A percentile compares a stretch with the other conserved stretches of the same genome.
These are phyloP conservation scores for Camillea tinctor DNA, from an alignment of 2,329 filamentous ascomycete genomes.

Conservation along the genomic window DNA sequence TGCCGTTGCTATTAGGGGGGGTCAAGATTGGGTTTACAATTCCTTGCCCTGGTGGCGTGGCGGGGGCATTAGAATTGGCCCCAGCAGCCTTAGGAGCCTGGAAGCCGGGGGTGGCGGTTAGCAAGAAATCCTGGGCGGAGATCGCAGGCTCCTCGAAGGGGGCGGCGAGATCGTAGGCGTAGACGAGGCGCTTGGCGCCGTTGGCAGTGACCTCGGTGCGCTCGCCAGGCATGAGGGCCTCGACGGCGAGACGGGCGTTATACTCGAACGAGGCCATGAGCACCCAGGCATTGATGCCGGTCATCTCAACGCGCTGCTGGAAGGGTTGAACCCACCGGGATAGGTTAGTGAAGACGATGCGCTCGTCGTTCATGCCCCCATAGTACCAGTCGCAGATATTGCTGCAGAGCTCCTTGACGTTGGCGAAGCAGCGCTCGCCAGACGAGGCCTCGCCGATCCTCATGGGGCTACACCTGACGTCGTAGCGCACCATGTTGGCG, in stretches of 20 bases:
- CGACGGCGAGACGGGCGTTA: conserved; percentile 27
- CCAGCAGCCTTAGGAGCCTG: no score
- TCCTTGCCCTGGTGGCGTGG: no score
- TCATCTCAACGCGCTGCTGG: conserved; percentile 26
- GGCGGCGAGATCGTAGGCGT: conserved; percentile 20
- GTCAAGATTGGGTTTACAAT: no score
- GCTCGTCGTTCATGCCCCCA: background rate
- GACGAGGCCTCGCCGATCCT: conserved; percentile 19
- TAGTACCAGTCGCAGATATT: conserved; percentile 2
- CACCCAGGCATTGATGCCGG: conserved; percentile 29
- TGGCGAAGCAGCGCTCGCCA: conserved; percentile 29
- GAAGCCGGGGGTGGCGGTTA: conserved; percentile 5
- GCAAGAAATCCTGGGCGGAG: conserved; percentile 6
- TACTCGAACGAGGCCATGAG: conserved; percentile 26
- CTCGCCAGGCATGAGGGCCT: conserved; percentile 14
- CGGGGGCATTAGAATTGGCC: no score
- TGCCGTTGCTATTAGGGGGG: no score
- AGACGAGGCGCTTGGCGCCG: conserved; percentile 12
- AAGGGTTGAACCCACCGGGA: conserved; percentile 26
- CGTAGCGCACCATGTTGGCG: background rate
- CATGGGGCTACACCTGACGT: conserved; percentile 20
- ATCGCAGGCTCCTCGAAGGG: conserved; percentile 4
- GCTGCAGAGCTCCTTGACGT: conserved; percentile 19
- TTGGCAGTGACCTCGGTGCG: conserved; percentile 15
- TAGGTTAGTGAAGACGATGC: conserved; percentile 8